Evolutionary conservation across 164 flowering plant genomes (phyloP), one percentile per base, ranked within the genome.

Genomic region (Vitis cinerea): DNA sequence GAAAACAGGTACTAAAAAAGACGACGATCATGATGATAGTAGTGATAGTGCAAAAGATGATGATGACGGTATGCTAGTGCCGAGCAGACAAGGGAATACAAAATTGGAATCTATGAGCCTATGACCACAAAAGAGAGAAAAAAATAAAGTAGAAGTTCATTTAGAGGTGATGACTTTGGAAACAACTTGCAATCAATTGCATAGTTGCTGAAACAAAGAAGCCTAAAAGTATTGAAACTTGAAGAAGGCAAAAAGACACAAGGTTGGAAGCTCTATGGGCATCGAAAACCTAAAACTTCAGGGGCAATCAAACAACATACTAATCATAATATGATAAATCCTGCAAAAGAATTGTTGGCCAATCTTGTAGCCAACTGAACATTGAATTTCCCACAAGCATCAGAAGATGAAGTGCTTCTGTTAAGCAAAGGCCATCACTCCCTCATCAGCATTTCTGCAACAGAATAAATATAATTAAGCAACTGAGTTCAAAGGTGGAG

Each of bases 391-490:
- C 83, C 82, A 81, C 74, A 82, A 61, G 83, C 81, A 85, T 78
- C 88, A 84, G 88, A 85, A 81, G 79, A 80, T 74, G 79, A 77
- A 79, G 74, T 82, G 81, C 79, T 79, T 83, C 85, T 80, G 80
- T 80, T 70, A 86, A 86, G 85, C 86, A 86, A 79, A 87, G 83
- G 81, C 86, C 87, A 84, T 72, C 71, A 83, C 74, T 78, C 79
- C 83, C 88, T 72, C 85, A 88, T 77, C 88, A 79, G 87, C 91
- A 82, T 80, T 82, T 90, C 89, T 87, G 89, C 89, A 87, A 88
- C 89, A 88, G 85, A 83, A 83, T 82, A 86, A 84, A 90, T 83
- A 69, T 54, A 72, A 84, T 84, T 82, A 82, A 84, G 82, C 79
- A 71, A 78, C 71, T 70, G 64, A 71, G 72, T 71, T 74, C 77